A percentile compares a stretch with the other conserved stretches of the same genome.
These are phyloP conservation scores for Tephrocybe sp. DNA, from an alignment of 768 basidiomycete genomes.

Conservation along the genomic window DNA sequence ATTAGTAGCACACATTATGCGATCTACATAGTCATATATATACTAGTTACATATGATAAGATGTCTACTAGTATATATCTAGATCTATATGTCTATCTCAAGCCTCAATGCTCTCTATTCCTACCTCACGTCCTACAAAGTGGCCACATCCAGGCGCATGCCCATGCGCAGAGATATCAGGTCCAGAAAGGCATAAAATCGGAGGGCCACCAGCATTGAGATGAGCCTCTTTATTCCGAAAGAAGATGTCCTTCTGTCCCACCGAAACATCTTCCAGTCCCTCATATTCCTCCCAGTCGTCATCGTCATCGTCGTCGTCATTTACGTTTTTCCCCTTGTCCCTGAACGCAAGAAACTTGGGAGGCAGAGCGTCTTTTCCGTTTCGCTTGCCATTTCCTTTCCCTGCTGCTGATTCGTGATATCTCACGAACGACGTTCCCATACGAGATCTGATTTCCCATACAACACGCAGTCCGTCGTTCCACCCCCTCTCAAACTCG, in stretches of 20 bases:
- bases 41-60: too few relatives aligned
- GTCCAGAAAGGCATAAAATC: constrained; percentile 39
- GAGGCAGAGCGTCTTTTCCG: neutral
- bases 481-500: constrained; percentile 64
- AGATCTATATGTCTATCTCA: too few relatives aligned
- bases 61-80: too few relatives aligned
- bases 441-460: constrained; percentile 45
- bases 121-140: constrained; percentile 30
- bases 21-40: too few relatives aligned
- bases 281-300: constrained; percentile 29
- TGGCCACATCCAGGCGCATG: constrained; percentile 42
- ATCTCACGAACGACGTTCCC: constrained; percentile 32
- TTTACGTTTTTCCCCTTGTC: neutral
- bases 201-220: constrained; percentile 21
- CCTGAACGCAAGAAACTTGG: constrained; percentile 13
- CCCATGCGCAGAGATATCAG: constrained; percentile 16
- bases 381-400: neutral
- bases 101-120: constrained; percentile 22
- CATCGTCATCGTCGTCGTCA: constrained; percentile 17
- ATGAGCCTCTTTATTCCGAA: constrained; percentile 9
- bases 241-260: constrained; percentile 28
- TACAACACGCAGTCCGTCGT: constrained; percentile 53
- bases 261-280: constrained; percentile 33
- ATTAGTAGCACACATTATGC: too few relatives aligned
- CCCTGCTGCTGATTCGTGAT: neutral